Evolutionary conservation across 352 stramenopile genomes (phyloP).

Genomic region (Phytophthora fragariae): DNA sequence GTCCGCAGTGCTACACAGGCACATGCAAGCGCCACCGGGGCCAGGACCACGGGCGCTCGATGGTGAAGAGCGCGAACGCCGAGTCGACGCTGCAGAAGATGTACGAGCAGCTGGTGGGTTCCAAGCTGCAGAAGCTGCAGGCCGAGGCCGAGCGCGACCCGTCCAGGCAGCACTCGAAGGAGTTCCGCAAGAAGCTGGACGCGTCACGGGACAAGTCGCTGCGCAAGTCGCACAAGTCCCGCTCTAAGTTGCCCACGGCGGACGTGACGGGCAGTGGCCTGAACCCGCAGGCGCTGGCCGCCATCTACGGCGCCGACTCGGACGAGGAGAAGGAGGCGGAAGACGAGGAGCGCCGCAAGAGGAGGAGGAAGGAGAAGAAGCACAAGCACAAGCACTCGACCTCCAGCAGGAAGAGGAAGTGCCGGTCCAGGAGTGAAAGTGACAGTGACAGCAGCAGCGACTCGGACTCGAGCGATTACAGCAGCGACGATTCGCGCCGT

Average conservation of each 20-base stretch:
- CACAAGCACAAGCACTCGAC: constrained; percentile 46
- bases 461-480: constrained; percentile 26
- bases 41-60: constrained; percentile 75
- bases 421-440: constrained; percentile 22
- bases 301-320: constrained; percentile 55
- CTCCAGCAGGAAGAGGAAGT: constrained; percentile 29
- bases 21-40: constrained; percentile 68
- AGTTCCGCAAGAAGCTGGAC: constrained; percentile 74
- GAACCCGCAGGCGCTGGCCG: constrained; percentile 77
- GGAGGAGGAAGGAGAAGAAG: constrained; percentile 55
- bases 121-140: constrained; percentile 79
- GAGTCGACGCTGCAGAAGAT: constrained; percentile 80
- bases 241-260: constrained; percentile 28
- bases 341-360: constrained; percentile 5
- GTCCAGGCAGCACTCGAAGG: constrained; percentile 45
- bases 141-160: constrained; percentile 57
- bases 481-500: constrained; percentile 23
- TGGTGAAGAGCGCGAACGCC: constrained; percentile 54
- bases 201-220: constrained; percentile 71
- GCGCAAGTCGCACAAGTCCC: constrained; percentile 57
- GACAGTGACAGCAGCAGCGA: constrained; percentile 31
- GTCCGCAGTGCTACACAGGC: constrained; percentile 83
- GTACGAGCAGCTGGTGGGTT: constrained; percentile 74
- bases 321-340: constrained; percentile 12
- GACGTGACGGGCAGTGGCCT: constrained; percentile 53